Conservation (phyloP, 176 grass and related monocot genomes). For the Ananas comosus region DNA sequence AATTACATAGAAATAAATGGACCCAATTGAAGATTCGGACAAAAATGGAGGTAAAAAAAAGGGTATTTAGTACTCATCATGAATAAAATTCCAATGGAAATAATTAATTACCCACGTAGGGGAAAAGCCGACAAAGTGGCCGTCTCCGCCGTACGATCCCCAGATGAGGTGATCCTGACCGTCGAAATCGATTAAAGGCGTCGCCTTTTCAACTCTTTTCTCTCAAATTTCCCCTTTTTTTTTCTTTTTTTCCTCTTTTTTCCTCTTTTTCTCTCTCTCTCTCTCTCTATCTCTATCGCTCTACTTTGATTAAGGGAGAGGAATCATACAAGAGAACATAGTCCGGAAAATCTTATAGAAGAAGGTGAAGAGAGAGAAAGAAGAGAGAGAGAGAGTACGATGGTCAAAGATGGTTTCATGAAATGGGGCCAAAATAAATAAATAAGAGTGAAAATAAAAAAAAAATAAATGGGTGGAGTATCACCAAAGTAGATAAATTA, state of each 20-base stretch:
- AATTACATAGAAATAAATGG: no score
- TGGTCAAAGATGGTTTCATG: constrained; percentile 27
- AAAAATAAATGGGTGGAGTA: not conserved
- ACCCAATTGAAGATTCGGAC: no score
- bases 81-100: not conserved
- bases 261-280: not conserved
- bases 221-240: not conserved
- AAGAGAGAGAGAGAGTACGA: constrained; percentile 17
- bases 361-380: no score
- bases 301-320: not conserved
- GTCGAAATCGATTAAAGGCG: constrained; percentile 39
- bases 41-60: not conserved
- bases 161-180: constrained; percentile 46
- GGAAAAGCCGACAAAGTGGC: constrained; percentile 35
- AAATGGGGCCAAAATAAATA: not conserved
- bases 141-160: constrained; percentile 41
- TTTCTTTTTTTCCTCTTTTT: not conserved
- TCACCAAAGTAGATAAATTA: not conserved
- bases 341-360: not conserved
- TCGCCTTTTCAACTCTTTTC: not conserved
- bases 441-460: not conserved
- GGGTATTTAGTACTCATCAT: not conserved
- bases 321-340: not conserved
- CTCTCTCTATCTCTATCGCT: constrained; percentile 1
- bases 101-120: constrained; percentile 17